Conservation (phyloP, 1,284 basidiomycete species). For the Trichosporon coremiiforme region DNA sequence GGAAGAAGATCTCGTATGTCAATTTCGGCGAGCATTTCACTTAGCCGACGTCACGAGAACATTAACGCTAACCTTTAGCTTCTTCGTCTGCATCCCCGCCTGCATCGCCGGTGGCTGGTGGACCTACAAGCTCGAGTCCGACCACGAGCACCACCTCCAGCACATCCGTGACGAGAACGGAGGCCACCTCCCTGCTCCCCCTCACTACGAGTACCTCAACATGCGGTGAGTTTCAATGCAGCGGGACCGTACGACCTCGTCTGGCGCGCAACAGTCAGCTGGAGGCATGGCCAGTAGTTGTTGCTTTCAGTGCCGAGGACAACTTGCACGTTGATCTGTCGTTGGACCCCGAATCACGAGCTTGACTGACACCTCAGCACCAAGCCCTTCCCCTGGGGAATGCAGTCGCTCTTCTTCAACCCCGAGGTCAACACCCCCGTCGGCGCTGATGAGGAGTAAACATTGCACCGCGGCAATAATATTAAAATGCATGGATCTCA, state of each 20-base stretch:
- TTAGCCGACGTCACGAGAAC: conserved; percentile 13
- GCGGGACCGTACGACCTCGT: not conserved
- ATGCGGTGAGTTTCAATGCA: conserved; percentile 40
- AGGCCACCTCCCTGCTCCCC: conserved; percentile 45
- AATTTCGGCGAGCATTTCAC: not conserved
- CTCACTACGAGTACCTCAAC: conserved; percentile 55
- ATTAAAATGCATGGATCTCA: conserved; percentile 31
- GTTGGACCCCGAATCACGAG: not conserved
- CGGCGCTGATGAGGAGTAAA: conserved; percentile 22
- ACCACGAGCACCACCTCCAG: conserved; percentile 48
- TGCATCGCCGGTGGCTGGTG: conserved; percentile 43
- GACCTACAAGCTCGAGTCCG: conserved; percentile 52
- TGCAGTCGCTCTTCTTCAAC: conserved; percentile 55
- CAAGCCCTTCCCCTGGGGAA: conserved; percentile 53
- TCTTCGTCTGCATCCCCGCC: conserved; percentile 53
- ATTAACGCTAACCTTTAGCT: conserved; percentile 30
- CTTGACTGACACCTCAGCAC: conserved; percentile 20
- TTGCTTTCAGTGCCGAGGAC: too few species aligned
- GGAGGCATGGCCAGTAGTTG: too few species aligned
- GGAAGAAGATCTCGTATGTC: conserved; percentile 48
- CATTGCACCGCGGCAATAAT: not conserved
- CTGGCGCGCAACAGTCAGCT: not conserved
- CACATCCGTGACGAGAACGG: conserved; percentile 44
- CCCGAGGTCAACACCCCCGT: conserved; percentile 31
- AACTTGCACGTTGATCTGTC: not conserved